Evolutionary conservation across 2,329 filamentous ascomycete species (phyloP), one percentile per base, ranked within the genome.

Genomic region (Aspergillus spinulosporus): DNA sequence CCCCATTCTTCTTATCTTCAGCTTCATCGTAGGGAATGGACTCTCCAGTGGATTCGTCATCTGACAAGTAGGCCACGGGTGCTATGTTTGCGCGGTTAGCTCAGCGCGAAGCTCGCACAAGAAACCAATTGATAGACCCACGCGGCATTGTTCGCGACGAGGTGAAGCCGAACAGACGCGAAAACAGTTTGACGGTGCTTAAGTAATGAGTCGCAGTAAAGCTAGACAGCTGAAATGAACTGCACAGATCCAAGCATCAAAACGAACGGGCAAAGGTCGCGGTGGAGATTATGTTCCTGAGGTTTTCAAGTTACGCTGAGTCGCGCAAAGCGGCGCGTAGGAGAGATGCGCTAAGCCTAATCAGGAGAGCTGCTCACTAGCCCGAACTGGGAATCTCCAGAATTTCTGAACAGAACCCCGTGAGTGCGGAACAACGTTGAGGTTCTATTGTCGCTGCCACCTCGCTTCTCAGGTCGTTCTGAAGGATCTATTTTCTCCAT

Each of bases 281-380:
- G 52, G 9, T 53, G 51, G 51, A 34, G 43, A 49, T 49, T 31
- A 43, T 39, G 50, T 51, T 55, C 29, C 50, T 56, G 28, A 49
- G 50, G 47, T 52, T 55, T 26, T 50, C 46, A 21, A 21, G 14
- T 21, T 28, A 26, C 43, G 46, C 51, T 47, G 54, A 61, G 62
- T 65, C 64, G 70, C 70, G 70, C 66, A 61, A 62, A 36, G 9
- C 31, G 26, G 11, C 14, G 62, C 62, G 61, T 58, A 63, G 63
- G 58, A 61, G 61, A 56, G 62, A 66, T 60, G 50, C 71, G 65
- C 73, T 71, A 74, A 66, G 62, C 73, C 70, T 12, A 32, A 66
- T 74, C 58, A 32, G 64, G 71, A 54, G 70, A 67, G 62, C 65
- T 74, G 73, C 70, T 74, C 68, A 74, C 72, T 73, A 73, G 71